Base-by-base conservation (phyloP, 1,139 yeast species). In the Taphrina wiesneri region DNA sequence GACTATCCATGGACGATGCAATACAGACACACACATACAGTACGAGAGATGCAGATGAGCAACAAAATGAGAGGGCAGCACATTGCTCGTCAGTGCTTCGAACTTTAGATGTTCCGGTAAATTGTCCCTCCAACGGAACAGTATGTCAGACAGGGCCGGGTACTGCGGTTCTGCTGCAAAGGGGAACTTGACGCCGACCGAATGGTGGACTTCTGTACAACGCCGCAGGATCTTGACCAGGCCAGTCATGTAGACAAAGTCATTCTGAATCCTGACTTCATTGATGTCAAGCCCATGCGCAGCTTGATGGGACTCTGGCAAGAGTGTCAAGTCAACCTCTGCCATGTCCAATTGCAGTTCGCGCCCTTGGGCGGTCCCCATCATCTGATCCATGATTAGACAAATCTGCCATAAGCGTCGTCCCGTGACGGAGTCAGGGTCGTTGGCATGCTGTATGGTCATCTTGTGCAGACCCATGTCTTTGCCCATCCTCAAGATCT, bases 1-100 rank as follows among this genome's bases (percentile, higher is more conserved):
- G 15, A 60, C 64, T 5, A 60, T 51, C 64, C 64, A 87, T 9
- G 90, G 84, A 63, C 92, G 79, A 74, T 89, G 96, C 56, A 87
- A 83, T 71, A 87, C 79, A 71, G 88, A 86, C 60, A 89, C 80
- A 41, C 89, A 78, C 52, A 89, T 85, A 75, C 88, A 88, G 76
- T 89, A 89, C 70, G 86, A 88, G 15, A 89, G 82, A 73, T 88
- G 86, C 65, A 88, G 76, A 47, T 85, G 77, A 53, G 89, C 86
- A n/a, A 51, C 57, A 30, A 60, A 60, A 26, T 60, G 64, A 13
- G 51, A 49, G 3, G 57, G 49, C 39, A 60, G 57, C 7, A 43
- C 51, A 23, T 41, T 39, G 28, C 39, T 47, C 21, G 19, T 51
- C 41, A 39, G 17, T 5, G 52, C 51, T 13, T 32, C 26, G 30